phyloP scores from a whole-genome alignment of 2,329 filamentous ascomycete species.

The Colletotrichum truncatum region DNA sequence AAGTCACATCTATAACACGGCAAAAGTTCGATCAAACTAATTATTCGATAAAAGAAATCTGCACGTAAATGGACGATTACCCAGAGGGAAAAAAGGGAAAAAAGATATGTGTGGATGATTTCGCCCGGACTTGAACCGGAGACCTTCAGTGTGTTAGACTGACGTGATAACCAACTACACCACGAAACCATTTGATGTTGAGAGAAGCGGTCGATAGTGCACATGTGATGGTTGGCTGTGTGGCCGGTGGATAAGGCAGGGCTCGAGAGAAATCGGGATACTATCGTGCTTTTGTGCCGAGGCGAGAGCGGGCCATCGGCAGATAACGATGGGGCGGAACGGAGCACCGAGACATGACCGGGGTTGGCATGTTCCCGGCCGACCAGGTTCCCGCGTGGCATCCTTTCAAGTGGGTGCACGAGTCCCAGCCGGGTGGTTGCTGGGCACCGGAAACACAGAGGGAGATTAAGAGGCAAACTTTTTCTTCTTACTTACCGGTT shows the following conservation, averaged over 20 bases:
- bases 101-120: constrained; percentile 5
- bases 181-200: constrained; percentile 38
- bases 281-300: not conserved
- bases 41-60: no score
- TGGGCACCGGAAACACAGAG: not conserved
- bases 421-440: not conserved
- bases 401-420: no score
- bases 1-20: no score
- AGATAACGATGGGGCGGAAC: not conserved
- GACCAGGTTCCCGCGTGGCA: not conserved
- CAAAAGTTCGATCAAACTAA: no score
- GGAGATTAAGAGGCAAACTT: not conserved
- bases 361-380: not conserved
- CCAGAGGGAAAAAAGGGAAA: not conserved
- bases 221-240: no score
- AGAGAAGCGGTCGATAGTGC: rapidly evolving
- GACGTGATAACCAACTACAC: constrained; percentile 58
- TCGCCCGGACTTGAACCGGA: constrained; percentile 31
- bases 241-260: not conserved
- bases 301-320: not conserved
- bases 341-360: not conserved
- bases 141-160: constrained; percentile 49
- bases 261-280: no score
- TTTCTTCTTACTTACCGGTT: no score
- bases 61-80: no score